Base-by-base conservation (phyloP, 805 yeast species). In the Teunomyces panamensis region DNA sequence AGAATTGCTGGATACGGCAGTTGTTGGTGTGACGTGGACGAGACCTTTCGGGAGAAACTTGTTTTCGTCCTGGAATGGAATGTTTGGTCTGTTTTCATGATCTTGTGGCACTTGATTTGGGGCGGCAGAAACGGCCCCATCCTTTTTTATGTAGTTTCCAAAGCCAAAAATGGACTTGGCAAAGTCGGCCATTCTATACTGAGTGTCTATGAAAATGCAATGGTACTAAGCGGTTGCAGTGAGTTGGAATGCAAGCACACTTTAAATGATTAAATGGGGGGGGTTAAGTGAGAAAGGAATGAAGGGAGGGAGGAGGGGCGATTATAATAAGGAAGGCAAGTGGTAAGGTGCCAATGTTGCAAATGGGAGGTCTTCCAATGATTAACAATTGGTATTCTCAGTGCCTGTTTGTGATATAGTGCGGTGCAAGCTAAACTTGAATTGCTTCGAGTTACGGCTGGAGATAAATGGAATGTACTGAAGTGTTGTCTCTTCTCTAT, bases 1-100 rank as follows among this genome's bases (percentile, higher is more conserved):
- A 2, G 85, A 77, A 48, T 76, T 77, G 50, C 79, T 78, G 42
- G 83, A 74, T 8, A 85, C 65, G 0, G 90, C 90, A 2, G 87
- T 85, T 2, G 92, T 84, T 14, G 91, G 87, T 4, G 82, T 72
- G 0, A 65, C 68, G 30, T 53, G 51, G 35, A 68, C 63, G 45
- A 73, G 62, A 16, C 71, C 65, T 48, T 69, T 71, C 33, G 76
- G 76, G 43, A 64, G 55, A 42, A 67, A 65, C 52, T 61, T 63
- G 39, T 52, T 56, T 3, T 47, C 30, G 34, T 36, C 44, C 30
- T 42, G 43, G 33, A 29, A 41, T n/a, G 37, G 43, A 33, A 27
- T 13, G 39, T 9, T 14, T n/a, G 37, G 17, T 11, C 39, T 28
- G 26, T 24, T 33, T 13, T 28, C 30, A 34, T 30, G 24, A 29